Evolutionary conservation across 148 eudicot genomes (phyloP).

Genomic region (Rhododendron henanense): DNA sequence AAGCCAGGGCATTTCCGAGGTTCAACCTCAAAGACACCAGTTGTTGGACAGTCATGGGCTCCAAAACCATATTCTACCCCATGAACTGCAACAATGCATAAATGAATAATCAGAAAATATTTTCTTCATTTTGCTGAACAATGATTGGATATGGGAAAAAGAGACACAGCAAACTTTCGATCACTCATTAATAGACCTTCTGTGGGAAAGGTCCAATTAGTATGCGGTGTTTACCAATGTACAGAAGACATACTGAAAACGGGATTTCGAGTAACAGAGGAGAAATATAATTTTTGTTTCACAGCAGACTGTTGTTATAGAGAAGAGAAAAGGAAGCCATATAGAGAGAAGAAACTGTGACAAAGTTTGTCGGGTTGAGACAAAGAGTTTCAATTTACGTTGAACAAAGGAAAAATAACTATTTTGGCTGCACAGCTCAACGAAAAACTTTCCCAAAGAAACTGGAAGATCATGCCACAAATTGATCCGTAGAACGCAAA

Average conservation of each 20-base stretch:
- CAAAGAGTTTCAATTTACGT: background rate
- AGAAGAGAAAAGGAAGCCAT: background rate
- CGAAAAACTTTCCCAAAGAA: background rate
- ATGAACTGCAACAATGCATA: constrained; percentile 43
- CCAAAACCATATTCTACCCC: constrained; percentile 94
- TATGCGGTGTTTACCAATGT: background rate
- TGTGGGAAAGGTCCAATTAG: background rate
- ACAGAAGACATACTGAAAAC: background rate
- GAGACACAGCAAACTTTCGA: background rate
- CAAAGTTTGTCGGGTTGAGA: background rate
- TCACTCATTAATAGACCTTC: background rate
- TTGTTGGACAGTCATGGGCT: constrained; percentile 73
- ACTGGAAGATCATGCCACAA: background rate
- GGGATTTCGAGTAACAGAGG: background rate
- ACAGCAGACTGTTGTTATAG: background rate
- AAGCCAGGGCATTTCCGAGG: constrained; percentile 91
- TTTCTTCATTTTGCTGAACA: background rate
- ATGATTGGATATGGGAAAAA: background rate
- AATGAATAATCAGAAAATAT: background rate
- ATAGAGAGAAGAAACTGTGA: background rate
- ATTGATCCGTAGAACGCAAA: background rate
- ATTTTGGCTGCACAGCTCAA: background rate
- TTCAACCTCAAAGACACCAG: constrained; percentile 89
- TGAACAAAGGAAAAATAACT: background rate
- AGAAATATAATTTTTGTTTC: background rate